Conservation (phyloP, 2,329 filamentous ascomycete species). For the Alternaria atra region DNA sequence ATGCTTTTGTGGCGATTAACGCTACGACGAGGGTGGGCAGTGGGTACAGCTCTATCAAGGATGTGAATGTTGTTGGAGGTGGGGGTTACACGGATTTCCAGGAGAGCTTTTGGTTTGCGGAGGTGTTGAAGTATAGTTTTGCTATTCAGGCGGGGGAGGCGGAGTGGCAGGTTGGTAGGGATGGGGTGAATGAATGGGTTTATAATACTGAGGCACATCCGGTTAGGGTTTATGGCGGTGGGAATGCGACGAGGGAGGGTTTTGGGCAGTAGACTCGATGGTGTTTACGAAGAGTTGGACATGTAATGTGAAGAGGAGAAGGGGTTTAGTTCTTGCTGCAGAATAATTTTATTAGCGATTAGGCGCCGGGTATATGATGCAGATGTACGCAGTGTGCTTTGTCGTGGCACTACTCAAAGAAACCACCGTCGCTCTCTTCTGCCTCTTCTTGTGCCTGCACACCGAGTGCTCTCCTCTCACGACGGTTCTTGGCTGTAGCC, state of each 20-base stretch:
- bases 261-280: background rate
- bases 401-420: constrained; percentile 45
- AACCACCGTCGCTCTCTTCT: constrained; percentile 50
- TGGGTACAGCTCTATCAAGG: constrained; percentile 70
- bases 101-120: constrained; percentile 89
- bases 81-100: constrained; percentile 74
- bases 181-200: constrained; percentile 64
- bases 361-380: constrained; percentile 30
- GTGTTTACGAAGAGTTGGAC: background rate
- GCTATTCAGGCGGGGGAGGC: constrained; percentile 71
- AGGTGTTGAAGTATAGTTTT: constrained; percentile 86
- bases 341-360: constrained; percentile 6
- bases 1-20: constrained; percentile 75
- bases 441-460: constrained; percentile 35
- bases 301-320: background rate
- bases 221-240: constrained; percentile 53
- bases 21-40: constrained; percentile 68
- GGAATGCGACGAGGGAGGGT: background rate
- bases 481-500: constrained; percentile 23
- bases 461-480: constrained; percentile 31
- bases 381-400: constrained; percentile 14
- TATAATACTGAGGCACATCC: constrained; percentile 74
- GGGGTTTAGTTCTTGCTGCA: background rate
- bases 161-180: constrained; percentile 64
- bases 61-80: constrained; percentile 72